These are phyloP conservation scores for Colletotrichum higginsianum DNA, from an alignment of 2,329 filamentous ascomycete genomes.

Conservation along the genomic window DNA sequence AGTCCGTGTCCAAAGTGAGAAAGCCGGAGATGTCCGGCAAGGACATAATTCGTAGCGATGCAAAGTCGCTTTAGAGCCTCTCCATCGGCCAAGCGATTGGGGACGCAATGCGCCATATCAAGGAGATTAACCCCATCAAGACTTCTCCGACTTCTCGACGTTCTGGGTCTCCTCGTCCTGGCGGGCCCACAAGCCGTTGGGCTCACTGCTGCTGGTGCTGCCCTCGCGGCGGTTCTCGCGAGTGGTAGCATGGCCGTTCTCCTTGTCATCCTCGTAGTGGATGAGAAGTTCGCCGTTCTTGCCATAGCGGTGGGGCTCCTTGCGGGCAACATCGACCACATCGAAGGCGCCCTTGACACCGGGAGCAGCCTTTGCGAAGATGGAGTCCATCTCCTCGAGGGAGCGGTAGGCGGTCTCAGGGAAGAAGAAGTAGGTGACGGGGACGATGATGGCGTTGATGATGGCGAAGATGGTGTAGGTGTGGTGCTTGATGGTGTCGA, in stretches of 20 bases:
- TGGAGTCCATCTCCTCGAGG: slow-evolving; percentile 77
- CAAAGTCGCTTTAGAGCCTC: slow-evolving; percentile 2
- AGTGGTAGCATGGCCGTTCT: slow-evolving; percentile 48
- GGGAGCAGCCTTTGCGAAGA: slow-evolving; percentile 69
- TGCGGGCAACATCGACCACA: slow-evolving; percentile 55
- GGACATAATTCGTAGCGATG: slow-evolving; percentile 38
- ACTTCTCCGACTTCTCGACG: slow-evolving; percentile 36
- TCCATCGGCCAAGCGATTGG: not conserved
- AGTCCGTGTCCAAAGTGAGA: slow-evolving; percentile 19
- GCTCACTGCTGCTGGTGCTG: slow-evolving; percentile 34
- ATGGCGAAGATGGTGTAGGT: slow-evolving; percentile 78
- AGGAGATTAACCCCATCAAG: not conserved
- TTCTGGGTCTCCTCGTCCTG: slow-evolving; percentile 41
- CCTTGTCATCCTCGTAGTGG: slow-evolving; percentile 58
- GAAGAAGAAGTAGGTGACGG: slow-evolving; percentile 73
- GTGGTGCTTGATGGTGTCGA: slow-evolving; percentile 70
- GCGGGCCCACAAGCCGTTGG: slow-evolving; percentile 33
- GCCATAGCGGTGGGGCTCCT: slow-evolving; percentile 70
- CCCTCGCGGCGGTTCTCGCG: slow-evolving; percentile 39
- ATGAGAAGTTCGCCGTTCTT: slow-evolving; percentile 72
- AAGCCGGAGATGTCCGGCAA: slow-evolving; percentile 21
- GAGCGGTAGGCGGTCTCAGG: slow-evolving; percentile 76
- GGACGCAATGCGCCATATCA: too few species aligned
- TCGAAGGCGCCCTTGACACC: slow-evolving; percentile 54
- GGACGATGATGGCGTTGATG: slow-evolving; percentile 74